Conservation (phyloP, 1,139 yeast species). For the Scheffersomyces illinoinensis region DNA sequence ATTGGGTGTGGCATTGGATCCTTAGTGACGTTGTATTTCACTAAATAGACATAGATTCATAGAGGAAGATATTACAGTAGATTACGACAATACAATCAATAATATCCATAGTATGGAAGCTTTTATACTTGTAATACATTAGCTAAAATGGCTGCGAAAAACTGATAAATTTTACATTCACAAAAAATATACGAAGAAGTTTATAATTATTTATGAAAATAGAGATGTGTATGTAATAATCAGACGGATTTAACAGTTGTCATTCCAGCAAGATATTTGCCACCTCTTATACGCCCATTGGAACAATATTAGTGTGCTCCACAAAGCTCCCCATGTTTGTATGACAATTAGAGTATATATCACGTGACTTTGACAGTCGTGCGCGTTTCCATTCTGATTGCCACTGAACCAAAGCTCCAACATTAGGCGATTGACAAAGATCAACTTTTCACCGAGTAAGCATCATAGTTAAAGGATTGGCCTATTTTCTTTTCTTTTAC, state of each 20-base stretch:
- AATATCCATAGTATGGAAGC: neutral
- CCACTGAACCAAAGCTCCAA: neutral
- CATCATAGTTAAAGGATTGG: neutral
- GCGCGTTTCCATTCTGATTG: neutral
- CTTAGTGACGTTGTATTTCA: slow-evolving; percentile 13
- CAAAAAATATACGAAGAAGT: no score
- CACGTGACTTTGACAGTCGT: neutral
- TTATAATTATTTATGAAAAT: no score
- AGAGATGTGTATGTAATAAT: no score
- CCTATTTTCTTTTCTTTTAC: neutral
- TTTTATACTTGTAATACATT: neutral
- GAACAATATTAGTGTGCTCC: no score
- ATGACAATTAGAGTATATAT: no score
- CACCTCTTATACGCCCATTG: no score
- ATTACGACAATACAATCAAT: neutral
- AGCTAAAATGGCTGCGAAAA: neutral
- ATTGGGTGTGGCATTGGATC: slow-evolving; percentile 26
- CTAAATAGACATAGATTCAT: neutral
- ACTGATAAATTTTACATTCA: no score
- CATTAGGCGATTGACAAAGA: neutral
- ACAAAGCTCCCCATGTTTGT: no score
- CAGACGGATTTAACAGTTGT: no score
- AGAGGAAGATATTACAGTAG: neutral
- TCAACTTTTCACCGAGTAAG: neutral
- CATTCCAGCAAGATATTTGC: no score